Base-by-base conservation (phyloP, 352 stramenopile species). In the Pythium brassicae region DNA sequence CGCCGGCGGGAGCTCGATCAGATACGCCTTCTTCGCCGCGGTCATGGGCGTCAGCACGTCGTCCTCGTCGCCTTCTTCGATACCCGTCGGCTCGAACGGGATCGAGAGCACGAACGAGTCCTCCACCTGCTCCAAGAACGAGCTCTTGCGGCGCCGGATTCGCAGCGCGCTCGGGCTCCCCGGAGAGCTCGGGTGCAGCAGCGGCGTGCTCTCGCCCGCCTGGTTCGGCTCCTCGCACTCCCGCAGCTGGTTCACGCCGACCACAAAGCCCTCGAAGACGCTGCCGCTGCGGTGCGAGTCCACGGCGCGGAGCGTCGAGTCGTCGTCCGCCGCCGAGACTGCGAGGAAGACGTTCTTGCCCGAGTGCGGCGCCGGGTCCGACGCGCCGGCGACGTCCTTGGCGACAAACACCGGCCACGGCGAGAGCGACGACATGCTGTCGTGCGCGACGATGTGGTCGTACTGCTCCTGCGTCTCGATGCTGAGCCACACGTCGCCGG, bases 381-480 rank as follows among this genome's bases (percentile, higher is more conserved):
- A 37, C 26, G 25, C 26, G 26, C 20, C 46, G 0, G 25, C 25
- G 25, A 51, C 19, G 46, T 51, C 48, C 15, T 53, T 53, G 11
- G 82, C 78, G 19, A 92, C 69, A 56, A 92, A 89, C 19, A 92
- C 78, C 5, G 77, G 89, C 82, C 82, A 92, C 5, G 82, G 82
- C 27, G 77, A 89, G 2, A 92, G 59, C 27, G 83, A 73, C 3
- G 78, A 66, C 4, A 84, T 69, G 44, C 66, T 87, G 62, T 92
- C 78, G 63, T 87, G 72, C 23, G 79, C 48, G 27, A 53, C 48
- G 20, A 53, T 92, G 53, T 83, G 88, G 17, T 78, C 82, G 44
- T 89, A 64, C 55, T 92, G 82, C 66, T 89, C 79, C 64, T 89
- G 71, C 8, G 82, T 89, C 68, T 92, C 82, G 57, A 92, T 89